phyloP scores from a whole-genome alignment of 352 stramenopile species.

The Phytophthora constricta region DNA sequence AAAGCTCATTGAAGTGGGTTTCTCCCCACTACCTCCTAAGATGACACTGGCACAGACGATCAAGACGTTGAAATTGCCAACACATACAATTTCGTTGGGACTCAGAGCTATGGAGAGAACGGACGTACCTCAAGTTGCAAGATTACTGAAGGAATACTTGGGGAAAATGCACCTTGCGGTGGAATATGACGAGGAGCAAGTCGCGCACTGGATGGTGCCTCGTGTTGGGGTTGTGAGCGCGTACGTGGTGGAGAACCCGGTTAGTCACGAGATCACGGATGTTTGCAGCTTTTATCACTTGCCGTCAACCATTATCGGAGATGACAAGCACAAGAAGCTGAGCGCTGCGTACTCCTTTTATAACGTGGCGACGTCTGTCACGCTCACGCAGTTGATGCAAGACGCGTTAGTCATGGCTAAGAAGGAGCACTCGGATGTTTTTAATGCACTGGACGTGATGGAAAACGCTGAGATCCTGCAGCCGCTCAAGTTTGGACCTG shows the following conservation, averaged over 20 bases:
- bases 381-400: slow-evolving; percentile 70
- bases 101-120: slow-evolving; percentile 63
- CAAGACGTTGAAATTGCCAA: slow-evolving; percentile 90
- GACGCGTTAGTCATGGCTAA: slow-evolving; percentile 69
- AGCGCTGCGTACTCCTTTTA: slow-evolving; percentile 99
- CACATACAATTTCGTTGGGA: slow-evolving; percentile 35
- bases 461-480: slow-evolving; percentile 65
- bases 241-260: slow-evolving; percentile 87
- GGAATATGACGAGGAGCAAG: slow-evolving; percentile 92
- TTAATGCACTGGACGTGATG: slow-evolving; percentile 78
- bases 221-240: slow-evolving; percentile 94
- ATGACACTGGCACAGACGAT: slow-evolving; percentile 96
- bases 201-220: slow-evolving; percentile 97
- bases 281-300: slow-evolving; percentile 98
- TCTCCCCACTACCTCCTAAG: slow-evolving; percentile 91
- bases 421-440: slow-evolving; percentile 60
- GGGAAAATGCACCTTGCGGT: slow-evolving; percentile 78
- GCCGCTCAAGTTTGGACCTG: slow-evolving; percentile 65
- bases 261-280: slow-evolving; percentile 88
- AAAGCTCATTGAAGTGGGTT: slow-evolving; percentile 98
- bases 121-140: slow-evolving; percentile 59
- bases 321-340: slow-evolving; percentile 95
- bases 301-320: slow-evolving; percentile 95
- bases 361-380: slow-evolving; percentile 86
- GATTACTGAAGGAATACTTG: slow-evolving; percentile 62